Percentiles rank a stretch among this genome's conserved stretches.
Evolutionary conservation across 73 alveolate genomes (phyloP).

Genomic region (Paramecium octaurelia): DNA sequence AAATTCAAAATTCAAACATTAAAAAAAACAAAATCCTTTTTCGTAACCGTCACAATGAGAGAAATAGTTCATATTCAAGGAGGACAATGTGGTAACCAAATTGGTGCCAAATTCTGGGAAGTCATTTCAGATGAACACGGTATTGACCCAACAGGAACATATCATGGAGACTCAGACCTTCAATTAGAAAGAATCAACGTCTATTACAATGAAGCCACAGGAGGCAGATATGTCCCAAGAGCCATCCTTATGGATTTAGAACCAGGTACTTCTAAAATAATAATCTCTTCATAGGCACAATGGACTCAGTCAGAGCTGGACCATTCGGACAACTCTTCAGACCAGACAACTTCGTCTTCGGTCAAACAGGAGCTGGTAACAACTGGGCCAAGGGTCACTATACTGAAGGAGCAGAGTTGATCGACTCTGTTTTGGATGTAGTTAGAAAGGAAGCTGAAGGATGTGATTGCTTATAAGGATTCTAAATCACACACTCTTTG

Average conservation of each 20-base stretch:
- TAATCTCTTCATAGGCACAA: constrained; percentile 61
- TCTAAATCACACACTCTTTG: constrained; percentile 89
- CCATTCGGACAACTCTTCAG: constrained; percentile 98
- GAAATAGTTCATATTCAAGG: constrained; percentile 98
- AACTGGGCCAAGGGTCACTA: constrained; percentile 99
- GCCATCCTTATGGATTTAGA: constrained; percentile 99
- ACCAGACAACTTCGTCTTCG: constrained; percentile 99
- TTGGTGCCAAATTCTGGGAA: constrained; percentile 99
- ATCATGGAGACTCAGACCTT: constrained; percentile 98
- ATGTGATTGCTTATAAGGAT: constrained; percentile 94
- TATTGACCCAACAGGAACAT: constrained; percentile 98
- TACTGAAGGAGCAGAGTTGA: constrained; percentile 97
- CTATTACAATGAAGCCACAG: constrained; percentile 97
- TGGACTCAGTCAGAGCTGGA: constrained; percentile 98
- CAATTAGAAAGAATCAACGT: constrained; percentile 94
- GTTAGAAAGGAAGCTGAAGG: constrained; percentile 98
- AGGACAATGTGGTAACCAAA: constrained; percentile 99
- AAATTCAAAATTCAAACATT: constrained; percentile 49
- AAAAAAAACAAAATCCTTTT: constrained; percentile 40
- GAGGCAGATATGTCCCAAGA: constrained; percentile 98
- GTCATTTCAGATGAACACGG: constrained; percentile 99
- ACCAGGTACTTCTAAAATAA: constrained; percentile 78
- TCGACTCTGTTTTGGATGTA: constrained; percentile 92
- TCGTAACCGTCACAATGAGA: constrained; percentile 82
- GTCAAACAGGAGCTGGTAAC: constrained; percentile 98